phyloP scores from a whole-genome alignment of 305 asterid genomes.

The Solanum hybrid region DNA sequence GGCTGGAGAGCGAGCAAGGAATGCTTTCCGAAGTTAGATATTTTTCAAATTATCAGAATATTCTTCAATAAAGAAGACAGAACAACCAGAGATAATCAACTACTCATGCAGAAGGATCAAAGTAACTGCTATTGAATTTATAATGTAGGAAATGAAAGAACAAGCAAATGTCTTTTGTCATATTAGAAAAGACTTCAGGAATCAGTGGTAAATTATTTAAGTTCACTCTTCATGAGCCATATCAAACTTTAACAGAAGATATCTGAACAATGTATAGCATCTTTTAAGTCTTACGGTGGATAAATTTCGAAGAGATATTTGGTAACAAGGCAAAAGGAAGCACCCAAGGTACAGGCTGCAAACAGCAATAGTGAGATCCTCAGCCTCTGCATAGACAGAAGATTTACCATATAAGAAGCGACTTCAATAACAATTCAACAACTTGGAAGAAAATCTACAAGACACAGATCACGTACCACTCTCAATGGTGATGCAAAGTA shows the following conservation, averaged over 20 bases:
- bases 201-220: background rate
- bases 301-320: background rate
- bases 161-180: background rate
- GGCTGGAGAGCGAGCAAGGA: background rate
- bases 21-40: background rate
- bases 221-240: background rate
- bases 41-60: background rate
- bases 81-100: background rate
- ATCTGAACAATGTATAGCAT: background rate
- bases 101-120: background rate
- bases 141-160: background rate
- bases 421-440: background rate
- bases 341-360: background rate
- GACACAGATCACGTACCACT: background rate
- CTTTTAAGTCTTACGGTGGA: background rate
- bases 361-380: background rate
- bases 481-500: background rate
- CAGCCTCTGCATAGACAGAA: background rate
- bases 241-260: background rate
- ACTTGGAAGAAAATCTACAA: background rate
- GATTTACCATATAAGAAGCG: background rate
- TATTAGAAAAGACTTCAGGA: background rate
- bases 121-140: background rate
- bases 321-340: background rate
- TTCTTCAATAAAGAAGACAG: background rate